These are phyloP conservation scores for Erysimum cheiri DNA, from an alignment of 441 rosid species.

Conservation along the genomic window DNA sequence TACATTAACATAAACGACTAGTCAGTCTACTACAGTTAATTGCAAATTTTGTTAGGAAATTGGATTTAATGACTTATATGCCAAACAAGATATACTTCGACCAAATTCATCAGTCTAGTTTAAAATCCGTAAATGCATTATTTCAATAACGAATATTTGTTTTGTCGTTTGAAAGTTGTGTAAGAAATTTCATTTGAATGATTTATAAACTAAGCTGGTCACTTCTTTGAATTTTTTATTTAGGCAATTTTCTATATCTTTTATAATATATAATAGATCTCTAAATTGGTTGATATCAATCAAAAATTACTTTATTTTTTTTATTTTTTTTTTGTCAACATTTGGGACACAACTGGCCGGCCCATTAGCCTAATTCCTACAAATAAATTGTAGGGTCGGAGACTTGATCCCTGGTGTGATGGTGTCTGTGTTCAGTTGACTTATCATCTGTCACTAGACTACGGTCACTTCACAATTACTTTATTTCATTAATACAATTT, in stretches of 20 bases:
- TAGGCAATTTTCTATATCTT: not conserved
- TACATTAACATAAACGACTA: not conserved
- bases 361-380: too few species aligned
- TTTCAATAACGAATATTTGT: not conserved
- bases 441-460: too few species aligned
- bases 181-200: not conserved
- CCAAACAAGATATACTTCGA: not conserved
- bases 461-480: too few species aligned
- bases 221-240: too few species aligned
- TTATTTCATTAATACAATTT: not conserved
- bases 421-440: too few species aligned
- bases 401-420: too few species aligned
- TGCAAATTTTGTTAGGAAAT: not conserved
- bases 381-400: too few species aligned
- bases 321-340: too few species aligned
- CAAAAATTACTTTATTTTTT: too few species aligned
- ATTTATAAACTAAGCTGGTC: not conserved
- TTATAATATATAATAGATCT: not conserved
- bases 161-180: not conserved
- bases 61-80: not conserved
- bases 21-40: not conserved
- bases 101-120: slow-evolving; percentile 2
- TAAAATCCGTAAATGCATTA: too few species aligned
- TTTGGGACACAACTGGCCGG: too few species aligned
- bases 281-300: not conserved